Evolutionary conservation across 108 stramenopile species (phyloP), one percentile per base, ranked within the genome.

Genomic region (Fistulifera pelliculosa): DNA sequence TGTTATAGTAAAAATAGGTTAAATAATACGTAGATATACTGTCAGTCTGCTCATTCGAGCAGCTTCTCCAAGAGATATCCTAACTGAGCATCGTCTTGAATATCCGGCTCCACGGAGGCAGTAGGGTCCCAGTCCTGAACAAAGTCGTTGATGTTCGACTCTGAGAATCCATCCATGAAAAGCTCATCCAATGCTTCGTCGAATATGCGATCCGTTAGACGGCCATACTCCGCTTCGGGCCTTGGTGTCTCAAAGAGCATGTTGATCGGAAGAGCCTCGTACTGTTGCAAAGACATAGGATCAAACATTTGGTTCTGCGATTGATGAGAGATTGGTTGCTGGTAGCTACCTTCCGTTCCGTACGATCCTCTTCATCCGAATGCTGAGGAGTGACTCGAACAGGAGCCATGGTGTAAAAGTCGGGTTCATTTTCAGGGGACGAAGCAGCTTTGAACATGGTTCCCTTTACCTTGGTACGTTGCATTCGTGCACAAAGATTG

Each of bases 401-500:
- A 25, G 74, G 68, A 16, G 68, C 76, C 71, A 90, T 70, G 0
- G 61, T 55, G 58, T 79, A 85, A 48, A 91, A 85, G 57, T 87
- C 71, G 21, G 90, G 90, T 62, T 91, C 90, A 47, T 76, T 69
- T 7, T 87, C 83, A 2, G 90, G 90, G 59, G 85, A 83, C 18
- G 80, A 75, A 0, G 70, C 62, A 50, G 72, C 68, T 35, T 85
- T 69, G 2, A 83, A 80, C 10, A 80, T 78, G 16, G 81, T 85
- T 11, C 89, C 89, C 72, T 91, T 91, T 58, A 87, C 76, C 64
- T 79, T 77, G 58, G 70, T 73, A 22, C 89, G 80, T 28, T 81
- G 71, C 47, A 91, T 87, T 27, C 64, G 41, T 18, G 80, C 73
- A 7, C 77, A 65, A 27, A 91, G 54, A 49, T 76, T 78, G 27